phyloP scores from a whole-genome alignment of 2,329 filamentous ascomycete genomes.

The Fusarium goolgardi region DNA sequence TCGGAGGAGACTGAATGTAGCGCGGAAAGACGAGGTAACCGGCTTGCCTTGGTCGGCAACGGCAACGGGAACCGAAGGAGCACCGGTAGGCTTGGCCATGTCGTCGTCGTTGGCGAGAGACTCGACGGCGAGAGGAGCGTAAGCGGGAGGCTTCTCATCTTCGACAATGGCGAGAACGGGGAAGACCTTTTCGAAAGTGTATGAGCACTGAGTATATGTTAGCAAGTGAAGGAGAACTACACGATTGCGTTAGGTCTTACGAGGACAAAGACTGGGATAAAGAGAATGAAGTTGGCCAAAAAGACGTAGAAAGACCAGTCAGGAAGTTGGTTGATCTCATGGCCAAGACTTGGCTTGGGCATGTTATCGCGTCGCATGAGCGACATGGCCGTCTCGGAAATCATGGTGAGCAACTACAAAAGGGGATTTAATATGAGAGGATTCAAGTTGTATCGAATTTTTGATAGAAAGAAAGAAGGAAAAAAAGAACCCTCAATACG shows the following conservation, averaged over 20 bases:
- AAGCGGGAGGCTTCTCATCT: constrained; percentile 66
- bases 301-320: constrained; percentile 56
- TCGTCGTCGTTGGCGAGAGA: constrained; percentile 52
- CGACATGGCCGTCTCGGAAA: constrained; percentile 30
- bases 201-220: constrained; percentile 55
- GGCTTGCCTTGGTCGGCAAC: constrained; percentile 27
- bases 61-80: constrained; percentile 38
- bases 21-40: constrained; percentile 64
- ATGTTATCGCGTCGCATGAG: constrained; percentile 52
- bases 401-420: constrained; percentile 27
- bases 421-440: neutral
- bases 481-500: constrained; percentile 3
- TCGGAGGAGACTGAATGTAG: constrained; percentile 66
- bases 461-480: constrained; percentile 10
- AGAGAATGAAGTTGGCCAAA: constrained; percentile 56
- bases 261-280: constrained; percentile 58
- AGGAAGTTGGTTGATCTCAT: constrained; percentile 20
- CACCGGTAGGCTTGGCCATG: constrained; percentile 51
- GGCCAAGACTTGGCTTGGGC: constrained; percentile 18
- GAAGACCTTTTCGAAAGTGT: constrained; percentile 64
- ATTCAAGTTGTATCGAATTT: neutral
- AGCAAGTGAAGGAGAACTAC: neutral
- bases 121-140: constrained; percentile 63
- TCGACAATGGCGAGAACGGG: constrained; percentile 68
- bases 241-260: constrained; percentile 49